Conservation (phyloP, 352 stramenopile genomes). For the Globisporangium barbulae region DNA sequence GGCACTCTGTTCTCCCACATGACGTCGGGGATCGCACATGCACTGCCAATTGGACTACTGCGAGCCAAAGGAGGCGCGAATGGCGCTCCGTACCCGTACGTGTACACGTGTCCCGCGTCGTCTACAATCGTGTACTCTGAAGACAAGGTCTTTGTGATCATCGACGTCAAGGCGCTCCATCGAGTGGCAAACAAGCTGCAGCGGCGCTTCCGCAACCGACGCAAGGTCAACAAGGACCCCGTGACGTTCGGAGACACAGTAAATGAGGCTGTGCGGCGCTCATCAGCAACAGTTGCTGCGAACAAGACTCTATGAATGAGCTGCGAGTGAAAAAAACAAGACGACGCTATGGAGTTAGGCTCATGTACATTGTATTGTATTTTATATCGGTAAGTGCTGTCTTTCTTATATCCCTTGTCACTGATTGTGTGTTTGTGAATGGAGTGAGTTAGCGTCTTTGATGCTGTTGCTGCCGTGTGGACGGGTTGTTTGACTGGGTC, state of each 20-base stretch:
- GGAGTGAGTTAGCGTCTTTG: neutral
- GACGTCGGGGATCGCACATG: slow-evolving; percentile 64
- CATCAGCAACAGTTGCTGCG: neutral
- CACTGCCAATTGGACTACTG: slow-evolving; percentile 74
- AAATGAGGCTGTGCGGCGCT: slow-evolving; percentile 3
- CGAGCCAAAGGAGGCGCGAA: slow-evolving; percentile 45
- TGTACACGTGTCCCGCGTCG: slow-evolving; percentile 75
- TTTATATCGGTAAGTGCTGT: neutral
- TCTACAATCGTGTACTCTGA: slow-evolving; percentile 56
- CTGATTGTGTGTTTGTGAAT: neutral
- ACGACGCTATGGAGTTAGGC: neutral
- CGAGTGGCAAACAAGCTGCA: slow-evolving; percentile 77
- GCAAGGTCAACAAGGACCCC: neutral
- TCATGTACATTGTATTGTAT: neutral
- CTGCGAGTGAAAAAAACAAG: too few relatives aligned
- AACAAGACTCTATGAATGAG: neutral
- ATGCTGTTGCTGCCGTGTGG: neutral
- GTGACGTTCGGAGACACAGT: slow-evolving; percentile 15
- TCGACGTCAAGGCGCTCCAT: slow-evolving; percentile 72
- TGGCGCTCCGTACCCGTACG: slow-evolving; percentile 64
- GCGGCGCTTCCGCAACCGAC: slow-evolving; percentile 52
- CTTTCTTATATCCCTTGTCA: neutral
- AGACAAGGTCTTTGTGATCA: slow-evolving; percentile 83
- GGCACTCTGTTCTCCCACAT: slow-evolving; percentile 76
- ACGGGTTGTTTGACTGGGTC: neutral